Evolutionary conservation across 805 yeast species (phyloP).

Genomic region (Candida ascalaphidarum): DNA sequence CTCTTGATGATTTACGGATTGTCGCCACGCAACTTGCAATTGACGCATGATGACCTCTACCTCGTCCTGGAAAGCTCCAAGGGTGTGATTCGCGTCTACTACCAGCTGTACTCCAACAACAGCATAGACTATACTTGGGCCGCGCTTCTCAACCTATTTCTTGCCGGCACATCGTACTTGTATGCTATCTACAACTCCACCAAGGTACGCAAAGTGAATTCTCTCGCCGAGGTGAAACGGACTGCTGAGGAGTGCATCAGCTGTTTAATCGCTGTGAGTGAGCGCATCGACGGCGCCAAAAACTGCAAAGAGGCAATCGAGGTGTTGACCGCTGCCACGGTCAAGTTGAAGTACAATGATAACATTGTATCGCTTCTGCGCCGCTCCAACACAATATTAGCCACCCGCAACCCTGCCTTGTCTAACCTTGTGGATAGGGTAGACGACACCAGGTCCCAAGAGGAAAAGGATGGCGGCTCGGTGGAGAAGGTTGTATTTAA

Average conservation of each 20-base stretch:
- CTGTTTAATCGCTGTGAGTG: conserved; percentile 53
- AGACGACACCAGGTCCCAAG: conserved; percentile 2
- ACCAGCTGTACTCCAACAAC: conserved; percentile 45
- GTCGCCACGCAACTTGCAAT: conserved; percentile 57
- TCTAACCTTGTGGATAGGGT: conserved; percentile 27
- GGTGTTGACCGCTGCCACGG: conserved; percentile 61
- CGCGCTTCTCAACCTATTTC: conserved; percentile 79
- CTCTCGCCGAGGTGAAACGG: conserved; percentile 33
- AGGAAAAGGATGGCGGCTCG: too few species aligned
- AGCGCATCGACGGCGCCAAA: conserved; percentile 71
- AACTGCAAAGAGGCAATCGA: conserved; percentile 67
- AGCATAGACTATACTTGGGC: conserved; percentile 86
- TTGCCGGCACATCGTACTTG: conserved; percentile 82
- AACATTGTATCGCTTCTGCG: conserved; percentile 12
- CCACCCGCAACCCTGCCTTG: conserved; percentile 22
- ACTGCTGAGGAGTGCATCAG: conserved; percentile 48
- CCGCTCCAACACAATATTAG: neutral
- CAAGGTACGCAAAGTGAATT: conserved; percentile 38
- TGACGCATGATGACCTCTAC: conserved; percentile 44
- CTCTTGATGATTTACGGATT: conserved; percentile 66
- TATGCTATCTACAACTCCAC: conserved; percentile 67
- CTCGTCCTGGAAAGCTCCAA: conserved; percentile 56
- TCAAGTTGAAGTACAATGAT: conserved; percentile 45
- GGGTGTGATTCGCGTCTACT: conserved; percentile 57
- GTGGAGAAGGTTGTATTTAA: too few species aligned